Base-by-base conservation (phyloP, 2,329 filamentous ascomycete species). In the Tolypocladium sp. region DNA sequence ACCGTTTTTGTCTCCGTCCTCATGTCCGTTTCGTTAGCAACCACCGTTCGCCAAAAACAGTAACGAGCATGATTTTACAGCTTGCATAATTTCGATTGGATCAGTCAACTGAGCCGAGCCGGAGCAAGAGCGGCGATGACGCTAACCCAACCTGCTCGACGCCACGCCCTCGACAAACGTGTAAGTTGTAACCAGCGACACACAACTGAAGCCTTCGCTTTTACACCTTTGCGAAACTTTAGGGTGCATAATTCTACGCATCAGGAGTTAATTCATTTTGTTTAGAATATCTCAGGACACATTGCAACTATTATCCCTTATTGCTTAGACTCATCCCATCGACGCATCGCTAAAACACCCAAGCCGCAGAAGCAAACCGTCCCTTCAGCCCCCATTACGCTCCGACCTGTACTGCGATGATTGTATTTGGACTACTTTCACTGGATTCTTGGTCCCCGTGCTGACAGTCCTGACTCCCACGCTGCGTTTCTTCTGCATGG, bases 361-460 rank as follows among this genome's bases (percentile, higher is more conserved):
- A 10, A 20, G 17, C 15, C 15, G 8, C 13, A n/a, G 15, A 30
- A 52, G 27, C 8, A 52, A n/a, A 3, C 15, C 20, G 25, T n/a
- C 27, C 49, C 13, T 38, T 22, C 25, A 40, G 49, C n/a, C 46
- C 38, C 25, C 5, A 4, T 41, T 38, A 58, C 5, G 52, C 42
- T 1, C 56, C 30, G 17, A 60, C 37, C 57, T 33, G 41, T 9
- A 63, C 44, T 8, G 63, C 60, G n/a, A 60, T 62, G 8, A 65
- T 61, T 0, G 63, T 65, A 30, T 60, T 54, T 3, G 57, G 61
- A 51, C 63, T 63, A n/a, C 58, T 59, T 35, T 57, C 57, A 22
- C 56, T 58, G 1, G 58, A 61, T n/a, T 53, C 56, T 42, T 52
- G 56, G 35, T 46, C 56, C 38, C 25, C 49, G 2, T 27, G 5